Evolutionary conservation across 139 green algal species (phyloP).

Genomic region (Yamagishiella unicocca): DNA sequence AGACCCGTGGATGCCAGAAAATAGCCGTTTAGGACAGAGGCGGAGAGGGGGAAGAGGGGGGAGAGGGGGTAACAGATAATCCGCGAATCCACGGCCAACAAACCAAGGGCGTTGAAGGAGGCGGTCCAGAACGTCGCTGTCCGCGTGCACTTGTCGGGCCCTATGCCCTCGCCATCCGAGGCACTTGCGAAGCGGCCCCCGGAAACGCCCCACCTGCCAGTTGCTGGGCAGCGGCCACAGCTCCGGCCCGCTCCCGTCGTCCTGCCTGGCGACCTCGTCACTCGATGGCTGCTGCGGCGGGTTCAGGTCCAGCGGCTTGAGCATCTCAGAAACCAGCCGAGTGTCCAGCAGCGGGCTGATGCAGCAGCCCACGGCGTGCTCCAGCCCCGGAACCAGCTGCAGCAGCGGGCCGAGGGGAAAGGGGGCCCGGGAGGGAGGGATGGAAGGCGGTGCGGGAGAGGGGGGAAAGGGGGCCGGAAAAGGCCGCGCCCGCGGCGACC

Average conservation of each 20-base stretch:
- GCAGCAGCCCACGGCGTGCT: slow-evolving; percentile 14
- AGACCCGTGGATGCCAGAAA: too few species aligned
- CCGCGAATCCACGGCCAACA: too few species aligned
- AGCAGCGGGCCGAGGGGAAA: background rate
- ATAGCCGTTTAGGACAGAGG: too few species aligned
- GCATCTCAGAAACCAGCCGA: slow-evolving; percentile 25
- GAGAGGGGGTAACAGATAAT: too few species aligned
- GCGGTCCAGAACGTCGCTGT: background rate
- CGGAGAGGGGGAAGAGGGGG: background rate
- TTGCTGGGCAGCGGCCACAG: slow-evolving; percentile 38
- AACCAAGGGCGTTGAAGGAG: too few species aligned
- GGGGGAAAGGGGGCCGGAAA: too few species aligned
- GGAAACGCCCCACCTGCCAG: slow-evolving; percentile 31
- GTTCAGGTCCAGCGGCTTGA: slow-evolving; percentile 20
- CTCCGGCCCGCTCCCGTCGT: background rate
- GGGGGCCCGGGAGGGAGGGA: background rate
- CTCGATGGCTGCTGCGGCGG: background rate
- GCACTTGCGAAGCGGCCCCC: background rate
- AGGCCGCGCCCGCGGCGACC: too few species aligned
- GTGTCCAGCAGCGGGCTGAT: slow-evolving; percentile 35
- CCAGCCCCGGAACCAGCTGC: slow-evolving; percentile 10
- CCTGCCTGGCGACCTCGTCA: background rate
- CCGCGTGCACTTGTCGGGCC: background rate
- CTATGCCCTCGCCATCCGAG: too few species aligned
- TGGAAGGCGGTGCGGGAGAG: too few species aligned